These are phyloP conservation scores for Oryza brachyantha DNA, from an alignment of 176 grass and related monocot genomes.

Conservation along the genomic window DNA sequence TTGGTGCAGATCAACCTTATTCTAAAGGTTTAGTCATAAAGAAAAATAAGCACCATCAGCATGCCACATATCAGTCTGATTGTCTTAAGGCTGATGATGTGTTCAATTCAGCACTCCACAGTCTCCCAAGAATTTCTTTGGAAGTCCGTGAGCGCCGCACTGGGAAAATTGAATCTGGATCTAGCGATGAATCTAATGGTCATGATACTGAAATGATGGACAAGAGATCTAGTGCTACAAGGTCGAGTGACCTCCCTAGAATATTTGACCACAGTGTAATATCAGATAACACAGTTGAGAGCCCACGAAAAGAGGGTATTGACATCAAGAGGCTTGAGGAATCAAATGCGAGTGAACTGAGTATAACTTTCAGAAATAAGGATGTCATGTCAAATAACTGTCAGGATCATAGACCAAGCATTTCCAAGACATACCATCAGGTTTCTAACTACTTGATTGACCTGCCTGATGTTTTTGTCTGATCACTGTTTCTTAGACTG, in stretches of 20 bases:
- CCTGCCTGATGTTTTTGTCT: slow-evolving; percentile 12
- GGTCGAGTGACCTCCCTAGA: neutral
- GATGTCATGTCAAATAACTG: neutral
- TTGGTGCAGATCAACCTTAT: slow-evolving; percentile 47
- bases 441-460: slow-evolving; percentile 16
- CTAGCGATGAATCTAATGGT: slow-evolving; percentile 16
- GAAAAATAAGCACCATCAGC: slow-evolving; percentile 7
- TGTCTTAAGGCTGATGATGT: slow-evolving; percentile 27
- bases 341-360: slow-evolving; percentile 19
- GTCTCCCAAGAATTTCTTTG: slow-evolving; percentile 10
- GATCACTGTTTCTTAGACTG: slow-evolving; percentile 12
- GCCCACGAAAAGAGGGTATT: neutral
- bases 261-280: slow-evolving; percentile 21
- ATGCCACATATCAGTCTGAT: neutral
- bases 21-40: slow-evolving; percentile 22
- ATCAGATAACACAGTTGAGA: slow-evolving; percentile 4
- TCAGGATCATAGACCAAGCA: slow-evolving; percentile 46
- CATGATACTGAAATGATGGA: slow-evolving; percentile 27
- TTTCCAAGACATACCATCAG: slow-evolving; percentile 49
- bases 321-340: slow-evolving; percentile 9
- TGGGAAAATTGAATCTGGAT: slow-evolving; percentile 21
- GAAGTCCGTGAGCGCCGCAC: neutral
- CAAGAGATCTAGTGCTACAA: slow-evolving; percentile 25
- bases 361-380: slow-evolving; percentile 21
- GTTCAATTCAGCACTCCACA: slow-evolving; percentile 35